Percentiles rank a stretch among this genome's conserved stretches.
Conservation (phyloP, 2,329 filamentous ascomycete genomes). For the Penicillium sp. region DNA sequence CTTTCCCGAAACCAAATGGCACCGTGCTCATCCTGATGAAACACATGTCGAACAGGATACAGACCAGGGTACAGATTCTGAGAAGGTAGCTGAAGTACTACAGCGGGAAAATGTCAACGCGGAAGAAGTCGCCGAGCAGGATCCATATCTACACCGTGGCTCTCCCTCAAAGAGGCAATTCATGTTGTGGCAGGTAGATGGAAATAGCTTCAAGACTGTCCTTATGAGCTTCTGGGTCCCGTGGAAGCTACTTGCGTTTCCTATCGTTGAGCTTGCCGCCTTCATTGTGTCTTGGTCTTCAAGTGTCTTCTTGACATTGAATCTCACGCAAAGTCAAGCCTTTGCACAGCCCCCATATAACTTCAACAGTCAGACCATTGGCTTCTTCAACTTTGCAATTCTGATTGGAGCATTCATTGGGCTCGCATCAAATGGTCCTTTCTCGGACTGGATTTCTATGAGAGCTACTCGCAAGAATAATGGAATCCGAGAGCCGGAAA, state of each 20-base stretch:
- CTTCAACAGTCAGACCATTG: slow-evolving; percentile 50
- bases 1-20: slow-evolving; percentile 64
- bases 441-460: slow-evolving; percentile 59
- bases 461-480: slow-evolving; percentile 53
- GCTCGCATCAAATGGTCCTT: slow-evolving; percentile 54
- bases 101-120: slow-evolving; percentile 19
- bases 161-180: slow-evolving; percentile 57
- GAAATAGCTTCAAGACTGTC: slow-evolving; percentile 46
- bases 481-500: slow-evolving; percentile 59
- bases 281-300: slow-evolving; percentile 63
- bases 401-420: slow-evolving; percentile 56
- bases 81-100: slow-evolving; percentile 15
- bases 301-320: slow-evolving; percentile 58
- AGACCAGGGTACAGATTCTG: neutral
- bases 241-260: slow-evolving; percentile 62
- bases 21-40: slow-evolving; percentile 43
- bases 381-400: slow-evolving; percentile 60
- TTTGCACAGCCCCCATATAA: slow-evolving; percentile 58
- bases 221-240: slow-evolving; percentile 59
- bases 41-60: neutral
- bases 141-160: slow-evolving; percentile 58
- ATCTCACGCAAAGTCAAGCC: slow-evolving; percentile 57
- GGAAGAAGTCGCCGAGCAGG: slow-evolving; percentile 35
- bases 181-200: slow-evolving; percentile 51
- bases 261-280: slow-evolving; percentile 62